Evolutionary conservation across 768 basidiomycete genomes (phyloP), one percentile per base, ranked within the genome.

Genomic region (Rhodotorula sphaerocarpa): DNA sequence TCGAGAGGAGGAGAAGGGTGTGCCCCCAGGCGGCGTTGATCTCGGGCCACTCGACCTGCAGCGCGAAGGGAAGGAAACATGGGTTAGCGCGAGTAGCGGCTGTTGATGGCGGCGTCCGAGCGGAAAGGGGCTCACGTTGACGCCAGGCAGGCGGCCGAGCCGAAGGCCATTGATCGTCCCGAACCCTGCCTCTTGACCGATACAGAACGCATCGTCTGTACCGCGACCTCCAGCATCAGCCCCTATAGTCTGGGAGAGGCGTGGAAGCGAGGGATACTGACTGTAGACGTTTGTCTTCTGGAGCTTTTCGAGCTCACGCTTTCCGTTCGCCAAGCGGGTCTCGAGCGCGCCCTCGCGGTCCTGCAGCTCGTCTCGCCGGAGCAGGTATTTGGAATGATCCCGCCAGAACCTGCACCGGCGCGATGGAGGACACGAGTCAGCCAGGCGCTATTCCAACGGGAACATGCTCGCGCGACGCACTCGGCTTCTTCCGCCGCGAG

Each of bases 21-120:
- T 95, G 86, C 3, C 95, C 95, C 91, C 93, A 95, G 23, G 95
- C 95, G 16, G 95, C 95, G 73, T 97, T 97, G 74, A 97, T 91
- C 76, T 99, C 95, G 5, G 89, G 83, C 92, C 92, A 99, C 73
- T 97, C 95, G 34, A 97, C 92, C 84, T 89, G 65, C 50, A n/a
- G 50, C 43, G 11, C 10, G 46, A 10, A 43, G 3, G 41, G n/a
- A n/a, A n/a, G n/a, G n/a, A n/a, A n/a, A 21, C 12, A 20, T 18
- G 15, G 44, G 33, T 9, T 23, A 33, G 50, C 2, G 16, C 28
- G 16, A 27, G 42, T 27, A n/a, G 23, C 11, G 42, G 27, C 25
- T 20, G 50, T 27, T 50, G 20, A 28, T 15, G 12, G 28, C 7
- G 21, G n/a, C n/a, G n/a, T n/a, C n/a, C n/a, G 25, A 20, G 5